A percentile compares a stretch with the other conserved stretches of the same genome.
Evolutionary conservation across 495 filamentous ascomycete species (phyloP).

Genomic region (Physcia stellaris): DNA sequence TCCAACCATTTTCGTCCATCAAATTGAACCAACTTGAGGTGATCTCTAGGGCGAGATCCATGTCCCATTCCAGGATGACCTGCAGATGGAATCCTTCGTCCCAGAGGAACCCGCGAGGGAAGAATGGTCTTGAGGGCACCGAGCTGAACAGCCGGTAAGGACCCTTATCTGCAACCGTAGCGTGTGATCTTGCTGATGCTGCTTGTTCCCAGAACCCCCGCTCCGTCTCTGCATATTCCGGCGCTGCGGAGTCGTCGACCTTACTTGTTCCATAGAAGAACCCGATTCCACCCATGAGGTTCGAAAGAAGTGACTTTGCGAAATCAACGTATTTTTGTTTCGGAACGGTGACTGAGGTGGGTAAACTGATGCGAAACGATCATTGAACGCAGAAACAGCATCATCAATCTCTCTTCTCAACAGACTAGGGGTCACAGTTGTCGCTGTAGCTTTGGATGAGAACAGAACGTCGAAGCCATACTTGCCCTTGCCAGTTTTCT

Average conservation of each 20-base stretch:
- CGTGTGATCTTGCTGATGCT: slow-evolving; percentile 39
- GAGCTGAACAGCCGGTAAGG: slow-evolving; percentile 63
- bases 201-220: slow-evolving; percentile 73
- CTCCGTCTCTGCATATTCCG: slow-evolving; percentile 64
- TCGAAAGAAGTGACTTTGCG: slow-evolving; percentile 57
- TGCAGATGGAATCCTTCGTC: slow-evolving; percentile 74
- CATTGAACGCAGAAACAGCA: slow-evolving; percentile 39
- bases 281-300: slow-evolving; percentile 63
- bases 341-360: slow-evolving; percentile 48
- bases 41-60: slow-evolving; percentile 58
- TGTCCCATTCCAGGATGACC: slow-evolving; percentile 63
- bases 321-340: slow-evolving; percentile 48
- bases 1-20: slow-evolving; percentile 72
- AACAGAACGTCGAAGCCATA: slow-evolving; percentile 68
- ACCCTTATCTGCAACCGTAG: slow-evolving; percentile 42
- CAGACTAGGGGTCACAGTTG: slow-evolving; percentile 24
- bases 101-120: slow-evolving; percentile 69
- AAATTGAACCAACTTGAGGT: slow-evolving; percentile 65
- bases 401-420: slow-evolving; percentile 39
- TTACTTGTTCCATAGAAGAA: slow-evolving; percentile 61
- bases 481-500: slow-evolving; percentile 59
- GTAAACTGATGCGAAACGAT: slow-evolving; percentile 48
- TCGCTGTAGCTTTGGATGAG: slow-evolving; percentile 46
- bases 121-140: slow-evolving; percentile 65
- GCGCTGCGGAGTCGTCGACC: slow-evolving; percentile 59